Percentiles rank a stretch among this genome's conserved stretches.
These are phyloP conservation scores for Ilyonectria mors-panacis DNA, from an alignment of 2,329 filamentous ascomycete species.

Conservation along the genomic window DNA sequence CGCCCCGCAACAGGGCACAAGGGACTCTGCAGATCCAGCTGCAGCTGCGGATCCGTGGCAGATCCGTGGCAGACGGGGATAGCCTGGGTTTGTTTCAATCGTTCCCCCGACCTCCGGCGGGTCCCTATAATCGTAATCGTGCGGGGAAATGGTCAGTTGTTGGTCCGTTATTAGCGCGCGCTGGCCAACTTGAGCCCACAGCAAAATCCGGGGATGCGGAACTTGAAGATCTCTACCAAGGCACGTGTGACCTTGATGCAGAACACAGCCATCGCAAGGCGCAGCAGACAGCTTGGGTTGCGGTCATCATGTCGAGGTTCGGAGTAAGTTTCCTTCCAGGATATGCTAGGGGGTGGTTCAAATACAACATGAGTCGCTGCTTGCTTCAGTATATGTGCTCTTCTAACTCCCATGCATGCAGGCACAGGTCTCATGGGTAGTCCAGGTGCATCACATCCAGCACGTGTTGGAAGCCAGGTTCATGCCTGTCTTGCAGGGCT, in stretches of 20 bases:
- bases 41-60: slow-evolving; percentile 3
- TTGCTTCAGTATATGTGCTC: background rate
- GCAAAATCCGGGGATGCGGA: slow-evolving; percentile 6
- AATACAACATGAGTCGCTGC: background rate
- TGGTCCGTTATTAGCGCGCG: background rate
- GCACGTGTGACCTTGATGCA: background rate
- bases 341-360: background rate
- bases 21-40: background rate
- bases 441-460: no score
- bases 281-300: background rate
- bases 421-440: background rate
- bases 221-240: background rate
- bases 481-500: background rate
- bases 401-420: background rate
- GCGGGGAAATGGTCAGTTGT: slow-evolving; percentile 10
- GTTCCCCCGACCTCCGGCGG: background rate
- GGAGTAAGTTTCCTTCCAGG: no score
- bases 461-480: background rate
- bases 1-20: background rate
- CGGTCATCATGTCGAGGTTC: background rate
- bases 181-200: background rate
- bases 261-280: background rate
- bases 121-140: background rate
- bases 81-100: background rate
- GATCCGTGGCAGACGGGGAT: slow-evolving; percentile 6